Conservation (phyloP, 805 yeast species). For the Danielia oregonensis region DNA sequence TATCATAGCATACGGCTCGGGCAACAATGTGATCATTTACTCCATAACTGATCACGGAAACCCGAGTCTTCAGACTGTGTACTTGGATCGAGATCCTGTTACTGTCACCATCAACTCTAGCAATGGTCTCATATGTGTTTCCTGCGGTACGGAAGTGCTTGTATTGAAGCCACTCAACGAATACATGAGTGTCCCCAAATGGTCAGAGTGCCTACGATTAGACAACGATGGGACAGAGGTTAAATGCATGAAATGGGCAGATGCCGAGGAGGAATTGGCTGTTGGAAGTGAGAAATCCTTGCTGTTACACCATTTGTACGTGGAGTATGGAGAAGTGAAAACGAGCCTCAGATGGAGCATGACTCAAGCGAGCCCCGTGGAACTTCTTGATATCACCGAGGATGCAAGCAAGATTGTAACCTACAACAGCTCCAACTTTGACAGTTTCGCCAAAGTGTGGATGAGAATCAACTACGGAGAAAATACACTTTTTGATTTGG, state of each 20-base stretch:
- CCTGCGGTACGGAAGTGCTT: slow-evolving; percentile 39
- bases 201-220: slow-evolving; percentile 37
- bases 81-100: slow-evolving; percentile 60
- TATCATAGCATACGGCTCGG: slow-evolving; percentile 76
- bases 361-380: slow-evolving; percentile 59
- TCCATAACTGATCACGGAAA: slow-evolving; percentile 16
- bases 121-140: slow-evolving; percentile 59
- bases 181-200: slow-evolving; percentile 39
- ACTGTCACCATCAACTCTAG: slow-evolving; percentile 60
- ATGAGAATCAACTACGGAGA: slow-evolving; percentile 66
- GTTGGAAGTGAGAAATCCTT: slow-evolving; percentile 53
- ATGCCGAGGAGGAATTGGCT: slow-evolving; percentile 49
- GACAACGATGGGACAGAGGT: slow-evolving; percentile 18
- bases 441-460: slow-evolving; percentile 75
- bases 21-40: slow-evolving; percentile 69
- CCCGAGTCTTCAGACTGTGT: slow-evolving; percentile 66
- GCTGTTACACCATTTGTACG: slow-evolving; percentile 49
- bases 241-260: slow-evolving; percentile 54
- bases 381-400: slow-evolving; percentile 55
- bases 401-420: slow-evolving; percentile 63
- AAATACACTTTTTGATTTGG: slow-evolving; percentile 60
- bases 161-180: slow-evolving; percentile 58
- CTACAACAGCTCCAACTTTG: slow-evolving; percentile 54
- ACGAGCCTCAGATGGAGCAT: slow-evolving; percentile 43
- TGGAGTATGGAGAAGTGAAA: slow-evolving; percentile 41